These are phyloP conservation scores for Pseudonectria buxi DNA, from an alignment of 2,329 filamentous ascomycete genomes.

Conservation along the genomic window DNA sequence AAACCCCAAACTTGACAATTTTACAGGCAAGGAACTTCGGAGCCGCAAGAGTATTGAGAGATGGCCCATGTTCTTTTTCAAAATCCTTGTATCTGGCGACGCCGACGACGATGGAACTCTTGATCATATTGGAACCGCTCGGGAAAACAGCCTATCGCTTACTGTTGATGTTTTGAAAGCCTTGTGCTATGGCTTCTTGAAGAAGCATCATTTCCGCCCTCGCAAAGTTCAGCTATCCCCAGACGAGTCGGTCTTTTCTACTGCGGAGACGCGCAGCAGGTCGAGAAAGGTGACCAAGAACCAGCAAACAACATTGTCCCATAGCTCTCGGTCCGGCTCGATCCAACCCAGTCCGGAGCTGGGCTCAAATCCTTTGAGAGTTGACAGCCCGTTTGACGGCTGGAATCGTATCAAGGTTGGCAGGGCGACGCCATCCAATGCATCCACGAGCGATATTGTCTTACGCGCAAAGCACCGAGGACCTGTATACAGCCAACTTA, in stretches of 20 bases:
- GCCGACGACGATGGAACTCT: constrained; percentile 27
- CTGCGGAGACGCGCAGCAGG: constrained; percentile 12
- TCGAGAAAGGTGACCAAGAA: constrained; percentile 11
- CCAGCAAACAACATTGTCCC: constrained; percentile 3
- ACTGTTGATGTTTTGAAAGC: constrained; percentile 57
- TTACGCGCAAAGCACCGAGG: constrained; percentile 3
- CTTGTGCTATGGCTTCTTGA: constrained; percentile 68
- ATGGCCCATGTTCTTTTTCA: constrained; percentile 87
- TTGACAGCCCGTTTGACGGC: constrained; percentile 25
- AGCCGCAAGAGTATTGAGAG: constrained; percentile 60
- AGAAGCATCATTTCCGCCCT: constrained; percentile 62
- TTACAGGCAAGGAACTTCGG: constrained; percentile 44
- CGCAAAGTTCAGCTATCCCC: constrained; percentile 22
- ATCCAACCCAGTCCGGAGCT: constrained; percentile 2
- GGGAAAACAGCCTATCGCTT: constrained; percentile 41
- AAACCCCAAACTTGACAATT: constrained; percentile 37
- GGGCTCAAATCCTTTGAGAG: constrained; percentile 1
- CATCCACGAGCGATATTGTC: constrained; percentile 1
- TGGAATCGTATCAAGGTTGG: constrained; percentile 33
- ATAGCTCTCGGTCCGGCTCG: constrained; percentile 11
- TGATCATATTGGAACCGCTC: constrained; percentile 36
- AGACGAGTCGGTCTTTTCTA: constrained; percentile 20
- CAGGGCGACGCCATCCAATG: constrained; percentile 6
- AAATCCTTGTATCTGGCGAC: constrained; percentile 40
- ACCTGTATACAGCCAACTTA: constrained; percentile 13